Evolutionary conservation across 139 green algal species (phyloP), one percentile per base, ranked within the genome.

Genomic region (Coelastrella sp.): DNA sequence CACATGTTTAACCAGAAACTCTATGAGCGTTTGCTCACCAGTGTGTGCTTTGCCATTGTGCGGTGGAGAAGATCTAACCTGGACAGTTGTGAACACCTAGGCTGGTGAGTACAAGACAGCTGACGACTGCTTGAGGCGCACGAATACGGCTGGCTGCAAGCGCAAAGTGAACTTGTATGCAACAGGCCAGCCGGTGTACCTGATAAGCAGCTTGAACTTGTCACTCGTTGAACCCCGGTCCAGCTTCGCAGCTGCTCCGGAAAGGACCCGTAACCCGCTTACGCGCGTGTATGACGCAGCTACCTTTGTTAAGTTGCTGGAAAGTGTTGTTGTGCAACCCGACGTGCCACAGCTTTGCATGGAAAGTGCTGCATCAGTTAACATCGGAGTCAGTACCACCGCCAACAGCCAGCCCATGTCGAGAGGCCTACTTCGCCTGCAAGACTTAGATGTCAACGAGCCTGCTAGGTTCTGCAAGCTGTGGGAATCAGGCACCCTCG

Each of bases 21-120:
- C 61, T 19, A 19, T 10, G 10, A 71, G 11, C 8, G 11, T 71
- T 13, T 58, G 77, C 79, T 85, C 79, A 85, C 79, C 79, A 85
- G 57, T 73, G 57, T 64, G 10, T 57, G 57, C 79, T 71, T 85
- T 68, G 79, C 79, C 79, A 85, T 85, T 14, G 10, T 85, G 79
- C 16, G 61, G 8, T 71, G 61, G 8, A 10, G 11, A 71, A 10
- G 61, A 71, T 10, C 61, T 10, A 71, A 10, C 61, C 17, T 76
- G 16, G 17, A 76, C 16, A 32, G 68, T 22, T 76, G 68, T 32
- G 64, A 71, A 71, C 16, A 47, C 32, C 32, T 47, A 47, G 32
- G 32, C 11, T 71, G 61, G 10, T 71, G 11, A 71, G 61, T 71
- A 71, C 11, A 13, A 71, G 61, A 10, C 2, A 10, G 11, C 61